Base-by-base conservation (phyloP, 2,329 filamentous ascomycete species). In the Fusarium verrucosum region DNA sequence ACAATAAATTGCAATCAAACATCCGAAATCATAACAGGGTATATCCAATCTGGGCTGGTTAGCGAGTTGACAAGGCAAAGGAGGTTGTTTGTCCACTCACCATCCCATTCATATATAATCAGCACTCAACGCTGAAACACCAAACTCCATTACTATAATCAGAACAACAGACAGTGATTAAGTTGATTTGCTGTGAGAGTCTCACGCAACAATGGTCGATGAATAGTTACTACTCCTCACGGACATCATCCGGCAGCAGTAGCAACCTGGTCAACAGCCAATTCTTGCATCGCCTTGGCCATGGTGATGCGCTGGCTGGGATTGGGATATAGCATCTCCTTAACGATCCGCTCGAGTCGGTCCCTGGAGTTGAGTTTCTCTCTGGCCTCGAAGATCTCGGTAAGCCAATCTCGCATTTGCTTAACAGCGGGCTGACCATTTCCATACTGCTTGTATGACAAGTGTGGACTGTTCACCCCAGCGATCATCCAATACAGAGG, bases 401-500 rank as follows among this genome's bases (percentile, higher is more conserved):
- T 75, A 40, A 87, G 77, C 85, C 85, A 87, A 53, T 79, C 77
- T 52, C 82, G 80, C 85, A 87, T 87, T 71, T 85, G 82, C 13
- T 74, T 64, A 4, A 80, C 78, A 5, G 85, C 84, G 7, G 74
- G 72, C 49, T 75, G 74, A 14, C 77, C 76, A 46, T 77, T 78
- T 52, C 76, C 75, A 44, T 73, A 72, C 51, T 76, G 75, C 61
- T 74, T 75, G 54, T 75, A 43, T 3, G 72, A 68, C 6, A 66
- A 30, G 56, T 51, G 70, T 56, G 70, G 75, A 53, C 76, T 80
- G 72, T 87, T 84, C 36, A 87, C 76, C 35, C 85, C 83, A 2
- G 83, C 83, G 60, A 87, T 87, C 69, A 81, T 77, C 85, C 85
- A 87, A 74, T 86, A 85, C 19, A 87, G 74, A 25, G 82, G 81